phyloP scores from a whole-genome alignment of 1,284 basidiomycete genomes.

The Thecaphora frezii region DNA sequence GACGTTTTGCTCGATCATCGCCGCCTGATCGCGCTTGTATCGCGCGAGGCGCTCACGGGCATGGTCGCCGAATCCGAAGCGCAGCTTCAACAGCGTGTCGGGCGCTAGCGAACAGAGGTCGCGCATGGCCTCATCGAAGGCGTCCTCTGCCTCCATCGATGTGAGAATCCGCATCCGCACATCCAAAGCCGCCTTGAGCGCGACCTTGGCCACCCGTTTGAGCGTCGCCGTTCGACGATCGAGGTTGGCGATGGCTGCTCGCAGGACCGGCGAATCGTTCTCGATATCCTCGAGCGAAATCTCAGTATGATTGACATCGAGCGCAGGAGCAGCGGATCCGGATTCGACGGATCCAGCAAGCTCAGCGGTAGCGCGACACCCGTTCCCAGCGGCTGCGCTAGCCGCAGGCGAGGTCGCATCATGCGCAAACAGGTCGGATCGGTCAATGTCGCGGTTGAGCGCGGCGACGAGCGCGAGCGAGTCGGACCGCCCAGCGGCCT shows the following conservation, averaged over 20 bases:
- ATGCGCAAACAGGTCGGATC: not conserved
- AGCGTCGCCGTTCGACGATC: conserved; percentile 34
- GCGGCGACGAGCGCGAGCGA: conserved; percentile 25
- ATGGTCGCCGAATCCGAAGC: conserved; percentile 7
- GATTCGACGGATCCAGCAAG: not conserved
- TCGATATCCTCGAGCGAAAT: conserved; percentile 27
- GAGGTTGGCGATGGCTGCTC: conserved; percentile 44
- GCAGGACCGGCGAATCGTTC: conserved; percentile 44
- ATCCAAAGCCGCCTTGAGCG: conserved; percentile 27
- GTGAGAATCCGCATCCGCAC: conserved; percentile 11
- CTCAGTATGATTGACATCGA: conserved; percentile 37
- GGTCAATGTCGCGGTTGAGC: conserved; percentile 10
- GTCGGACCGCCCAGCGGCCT: conserved; percentile 7
- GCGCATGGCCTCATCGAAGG: conserved; percentile 25
- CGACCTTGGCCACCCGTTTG: conserved; percentile 30
- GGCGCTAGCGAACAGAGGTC: conserved; percentile 19
- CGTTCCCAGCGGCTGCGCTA: not conserved
- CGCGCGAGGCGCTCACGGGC: conserved; percentile 12
- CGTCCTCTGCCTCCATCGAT: conserved; percentile 25
- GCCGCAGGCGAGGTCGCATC: not conserved
- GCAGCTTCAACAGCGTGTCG: conserved; percentile 22
- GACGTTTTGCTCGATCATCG: conserved; percentile 20
- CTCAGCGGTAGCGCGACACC: too few relatives aligned
- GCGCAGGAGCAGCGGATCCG: not conserved
- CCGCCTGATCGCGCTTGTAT: conserved; percentile 15